Base-by-base conservation (phyloP, 495 filamentous ascomycete species). In the Xylaria sp. region DNA sequence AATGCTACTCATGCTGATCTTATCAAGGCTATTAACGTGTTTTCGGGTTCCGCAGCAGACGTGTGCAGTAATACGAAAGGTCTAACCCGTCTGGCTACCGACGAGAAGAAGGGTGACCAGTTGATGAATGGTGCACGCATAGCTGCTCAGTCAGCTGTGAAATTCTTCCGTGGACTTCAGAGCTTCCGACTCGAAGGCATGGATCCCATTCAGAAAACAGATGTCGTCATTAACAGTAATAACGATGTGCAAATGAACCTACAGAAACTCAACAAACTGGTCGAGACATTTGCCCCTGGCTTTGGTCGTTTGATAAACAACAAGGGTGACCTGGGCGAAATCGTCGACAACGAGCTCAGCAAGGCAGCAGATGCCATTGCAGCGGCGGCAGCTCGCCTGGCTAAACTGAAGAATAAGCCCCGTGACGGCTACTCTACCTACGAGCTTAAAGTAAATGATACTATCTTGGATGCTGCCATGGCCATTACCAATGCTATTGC, bases 401-500 rank as follows among this genome's bases (percentile, higher is more conserved):
- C 92, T 58, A 97, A 93, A 82, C 88, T 99, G 65, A 92, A 89
- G 88, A 97, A 92, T 80, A 98, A 99, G 86, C 92, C 93, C 19
- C 91, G 93, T 66, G 96, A 97, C 73, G 90, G 92, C 15, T 98
- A 95, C 84, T 93, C 93, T n/a, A 98, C 95, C 1, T 98, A 98
- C 80, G 96, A 98, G 79, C 88, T 98, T 59, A 90, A 89, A 68
- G 97, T 99, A 76, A 93, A 98, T 83, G 97, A 98, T 74, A 91
- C 91, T 2, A 97, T 99, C 74, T 87, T 99, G 58, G 93, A 95
- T 73, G 95, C 96, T 33, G 96, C 96, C 21, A 91, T 95, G 80
- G 96, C 97, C 1, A 93, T 99, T 64, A 98, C 96, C n/a, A 95
- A 90, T 73, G 96, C 96, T 21, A 98, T 99, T 73, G 93, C 94